These are phyloP conservation scores for Suhomyces bokatorum DNA, from an alignment of 1,139 yeast species.

Conservation along the genomic window DNA sequence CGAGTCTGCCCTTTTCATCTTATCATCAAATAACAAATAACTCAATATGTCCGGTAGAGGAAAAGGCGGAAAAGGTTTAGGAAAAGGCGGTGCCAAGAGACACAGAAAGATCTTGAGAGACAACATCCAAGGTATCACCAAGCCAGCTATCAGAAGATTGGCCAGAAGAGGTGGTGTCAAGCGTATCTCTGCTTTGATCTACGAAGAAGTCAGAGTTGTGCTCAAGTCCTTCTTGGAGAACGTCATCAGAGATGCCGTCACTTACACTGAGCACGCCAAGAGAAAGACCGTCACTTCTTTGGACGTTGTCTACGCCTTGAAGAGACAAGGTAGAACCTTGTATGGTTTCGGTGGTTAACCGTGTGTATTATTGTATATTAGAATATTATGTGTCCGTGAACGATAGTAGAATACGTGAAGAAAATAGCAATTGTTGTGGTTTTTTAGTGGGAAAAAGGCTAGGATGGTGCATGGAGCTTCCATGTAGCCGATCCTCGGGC, in stretches of 20 bases:
- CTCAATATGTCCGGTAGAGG: conserved; percentile 96
- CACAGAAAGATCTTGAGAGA: conserved; percentile 99
- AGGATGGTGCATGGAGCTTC: background rate
- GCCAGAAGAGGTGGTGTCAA: conserved; percentile 99
- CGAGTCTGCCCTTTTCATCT: background rate
- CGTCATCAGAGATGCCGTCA: conserved; percentile 98
- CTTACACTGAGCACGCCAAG: conserved; percentile 99
- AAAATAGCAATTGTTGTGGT: background rate
- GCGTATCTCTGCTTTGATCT: conserved; percentile 98
- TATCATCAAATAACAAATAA: conserved; percentile 5
- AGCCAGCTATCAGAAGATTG: conserved; percentile 99
- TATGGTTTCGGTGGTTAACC: conserved; percentile 99
- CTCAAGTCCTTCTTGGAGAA: conserved; percentile 94
- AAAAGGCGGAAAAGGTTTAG: conserved; percentile 99
- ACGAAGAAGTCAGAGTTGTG: conserved; percentile 98
- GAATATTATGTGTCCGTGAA: conserved; percentile 18
- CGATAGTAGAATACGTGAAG: background rate
- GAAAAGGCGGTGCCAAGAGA: conserved; percentile 99
- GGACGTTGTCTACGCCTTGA: conserved; percentile 98
- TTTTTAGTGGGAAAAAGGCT: background rate
- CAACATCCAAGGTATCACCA: conserved; percentile 99
- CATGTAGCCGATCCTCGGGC: too few species aligned
- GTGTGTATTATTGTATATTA: conserved; percentile 29
- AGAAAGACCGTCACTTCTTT: conserved; percentile 99
- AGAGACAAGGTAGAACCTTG: conserved; percentile 99